Percentiles rank a stretch among this genome's conserved stretches.
These are phyloP conservation scores for Alternaria conjuncta DNA, from an alignment of 2,329 filamentous ascomycete genomes.

Conservation along the genomic window DNA sequence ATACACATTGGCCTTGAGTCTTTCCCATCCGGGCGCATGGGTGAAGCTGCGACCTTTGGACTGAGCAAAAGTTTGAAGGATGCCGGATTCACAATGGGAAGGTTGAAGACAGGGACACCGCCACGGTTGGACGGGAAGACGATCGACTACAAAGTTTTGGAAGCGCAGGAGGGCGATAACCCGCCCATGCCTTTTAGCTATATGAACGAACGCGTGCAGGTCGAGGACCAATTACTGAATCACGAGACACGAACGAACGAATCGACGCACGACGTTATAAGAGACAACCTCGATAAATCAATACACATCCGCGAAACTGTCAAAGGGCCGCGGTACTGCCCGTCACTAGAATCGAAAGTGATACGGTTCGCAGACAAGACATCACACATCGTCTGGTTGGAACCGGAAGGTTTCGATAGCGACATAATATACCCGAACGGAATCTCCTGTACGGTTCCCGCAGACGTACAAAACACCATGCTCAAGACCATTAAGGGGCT, in stretches of 20 bases:
- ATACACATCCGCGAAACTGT: conserved; percentile 96
- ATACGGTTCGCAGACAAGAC: conserved; percentile 83
- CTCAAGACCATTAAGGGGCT: conserved; percentile 88
- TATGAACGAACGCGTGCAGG: conserved; percentile 77
- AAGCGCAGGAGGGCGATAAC: conserved; percentile 80
- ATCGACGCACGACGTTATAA: conserved; percentile 80
- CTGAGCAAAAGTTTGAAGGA: conserved; percentile 88
- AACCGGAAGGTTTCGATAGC: conserved; percentile 92
- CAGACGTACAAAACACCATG: conserved; percentile 82
- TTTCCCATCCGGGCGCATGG: conserved; percentile 88
- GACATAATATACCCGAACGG: conserved; percentile 95
- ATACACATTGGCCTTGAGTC: conserved; percentile 91
- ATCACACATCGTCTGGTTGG: conserved; percentile 91
- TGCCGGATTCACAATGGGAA: conserved; percentile 86
- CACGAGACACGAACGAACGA: conserved; percentile 87
- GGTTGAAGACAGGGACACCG: conserved; percentile 94
- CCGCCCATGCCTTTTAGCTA: conserved; percentile 92
- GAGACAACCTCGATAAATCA: conserved; percentile 90
- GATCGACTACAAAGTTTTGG: conserved; percentile 77
- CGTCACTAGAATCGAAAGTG: conserved; percentile 92
- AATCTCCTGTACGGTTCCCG: conserved; percentile 94
- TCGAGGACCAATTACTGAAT: conserved; percentile 83
- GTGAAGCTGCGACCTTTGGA: conserved; percentile 90
- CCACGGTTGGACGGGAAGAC: conserved; percentile 81
- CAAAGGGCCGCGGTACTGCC: conserved; percentile 92